Base-by-base conservation (phyloP, 2,329 filamentous ascomycete genomes). In the Aspergillus tubingensis region DNA sequence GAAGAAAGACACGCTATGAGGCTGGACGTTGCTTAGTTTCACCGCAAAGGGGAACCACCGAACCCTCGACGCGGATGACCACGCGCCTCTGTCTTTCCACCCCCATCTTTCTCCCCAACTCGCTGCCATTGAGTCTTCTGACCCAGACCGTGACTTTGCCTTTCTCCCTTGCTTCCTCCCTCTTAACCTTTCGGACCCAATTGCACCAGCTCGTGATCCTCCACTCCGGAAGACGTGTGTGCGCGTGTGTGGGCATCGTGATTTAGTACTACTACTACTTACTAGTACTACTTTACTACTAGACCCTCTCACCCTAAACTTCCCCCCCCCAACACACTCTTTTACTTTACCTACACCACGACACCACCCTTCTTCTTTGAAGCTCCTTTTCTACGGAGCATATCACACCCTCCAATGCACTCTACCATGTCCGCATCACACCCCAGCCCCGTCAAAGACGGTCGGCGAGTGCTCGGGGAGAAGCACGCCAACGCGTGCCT, bases 401-500 rank as follows among this genome's bases (percentile, higher is more conserved):
- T 19, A 43, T 50, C 41, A n/a, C 11, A n/a, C 10, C 51, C 47
- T 51, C 54, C 23, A 39, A 57, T 60, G 36, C 19, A 43, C 43
- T 27, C 25, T 21, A 54, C 27, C 27, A 59, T 61, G 52, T 23
- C 57, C 49, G 49, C 55, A 67, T 6, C 23, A 72, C 32, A 36
- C 30, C 59, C 68, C 61, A 78, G 71, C 59, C 72, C 75, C 4
- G 59, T 72, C 58, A 76, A 76, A 64, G 71, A 75, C 30, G 72
- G 73, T 47, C 70, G 77, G 67, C 77, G 70, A 50, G 72, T 77
- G 55, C 73, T 79, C 56, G 74, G 76, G 36, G 76, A 78, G 59
- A 79, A 77, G 65, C 72, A 74, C 59, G 62, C 72, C 66, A 79
- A 79, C 75, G 73, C 76, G 72, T 76, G 72, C 63, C 63, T 77